Conservation (phyloP, 805 yeast genomes). For the Starmerella bombi region DNA sequence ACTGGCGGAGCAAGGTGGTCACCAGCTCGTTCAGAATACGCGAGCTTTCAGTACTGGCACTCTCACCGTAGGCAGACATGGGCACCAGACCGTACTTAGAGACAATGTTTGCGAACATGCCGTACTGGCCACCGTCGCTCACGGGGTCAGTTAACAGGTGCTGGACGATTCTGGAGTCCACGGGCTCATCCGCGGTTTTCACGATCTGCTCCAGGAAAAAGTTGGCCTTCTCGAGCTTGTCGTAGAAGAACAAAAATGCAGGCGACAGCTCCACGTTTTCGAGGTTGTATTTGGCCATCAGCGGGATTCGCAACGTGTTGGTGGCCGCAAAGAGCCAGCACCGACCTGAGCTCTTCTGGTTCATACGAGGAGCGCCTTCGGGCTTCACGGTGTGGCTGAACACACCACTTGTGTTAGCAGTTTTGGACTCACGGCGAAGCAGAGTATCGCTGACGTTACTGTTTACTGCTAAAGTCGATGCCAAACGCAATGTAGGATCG, state of each 20-base stretch:
- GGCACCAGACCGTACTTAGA: constrained; percentile 78
- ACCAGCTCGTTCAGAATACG: constrained; percentile 44
- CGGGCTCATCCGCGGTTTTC: constrained; percentile 51
- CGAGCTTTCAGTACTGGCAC: constrained; percentile 41
- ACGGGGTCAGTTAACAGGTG: constrained; percentile 53
- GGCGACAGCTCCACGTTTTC: constrained; percentile 65
- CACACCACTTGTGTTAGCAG: constrained; percentile 23
- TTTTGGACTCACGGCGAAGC: constrained; percentile 22
- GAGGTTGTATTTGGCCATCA: constrained; percentile 49
- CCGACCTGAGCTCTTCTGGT: constrained; percentile 65
- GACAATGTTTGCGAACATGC: constrained; percentile 64
- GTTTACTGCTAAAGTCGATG: constrained; percentile 26
- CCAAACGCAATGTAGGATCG: constrained; percentile 24
- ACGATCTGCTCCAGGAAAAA: constrained; percentile 64
- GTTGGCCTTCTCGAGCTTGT: constrained; percentile 74
- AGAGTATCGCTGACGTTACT: constrained; percentile 22
- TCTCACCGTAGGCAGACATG: constrained; percentile 57
- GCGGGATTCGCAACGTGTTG: constrained; percentile 52
- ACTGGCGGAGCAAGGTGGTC: constrained; percentile 62
- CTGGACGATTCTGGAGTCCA: constrained; percentile 60
- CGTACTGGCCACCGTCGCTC: constrained; percentile 79
- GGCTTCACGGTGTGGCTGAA: constrained; percentile 35
- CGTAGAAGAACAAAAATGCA: constrained; percentile 68
- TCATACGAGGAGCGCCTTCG: constrained; percentile 53
- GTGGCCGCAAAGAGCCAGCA: constrained; percentile 86